Percentiles rank a stretch among this genome's conserved stretches.
phyloP scores from a whole-genome alignment of 768 basidiomycete genomes.

The Pholiota molesta region DNA sequence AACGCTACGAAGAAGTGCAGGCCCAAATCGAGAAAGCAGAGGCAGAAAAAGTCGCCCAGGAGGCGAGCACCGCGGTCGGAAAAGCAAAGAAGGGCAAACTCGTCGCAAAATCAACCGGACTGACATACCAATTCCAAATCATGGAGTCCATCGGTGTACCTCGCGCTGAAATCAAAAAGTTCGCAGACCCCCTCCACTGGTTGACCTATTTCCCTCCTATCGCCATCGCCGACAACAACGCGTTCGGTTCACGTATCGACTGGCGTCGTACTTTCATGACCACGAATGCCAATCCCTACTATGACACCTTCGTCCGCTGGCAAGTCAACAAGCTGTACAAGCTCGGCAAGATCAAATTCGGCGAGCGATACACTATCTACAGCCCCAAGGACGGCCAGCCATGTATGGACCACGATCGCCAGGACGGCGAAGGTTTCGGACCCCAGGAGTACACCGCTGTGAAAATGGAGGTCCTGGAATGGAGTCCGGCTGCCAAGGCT shows the following conservation, averaged over 20 bases:
- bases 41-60: slow-evolving; percentile 47
- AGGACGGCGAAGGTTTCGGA: slow-evolving; percentile 91
- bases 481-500: slow-evolving; percentile 71
- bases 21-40: slow-evolving; percentile 49
- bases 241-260: slow-evolving; percentile 94
- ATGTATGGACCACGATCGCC: slow-evolving; percentile 99
- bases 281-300: slow-evolving; percentile 95
- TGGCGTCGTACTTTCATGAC: slow-evolving; percentile 96
- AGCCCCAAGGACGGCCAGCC: slow-evolving; percentile 98
- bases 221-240: slow-evolving; percentile 81
- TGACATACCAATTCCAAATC: slow-evolving; percentile 98
- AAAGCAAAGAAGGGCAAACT: slow-evolving; percentile 98
- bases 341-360: slow-evolving; percentile 95
- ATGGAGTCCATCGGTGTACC: slow-evolving; percentile 94
- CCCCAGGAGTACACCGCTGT: slow-evolving; percentile 95
- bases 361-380: slow-evolving; percentile 97
- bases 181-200: slow-evolving; percentile 96
- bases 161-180: slow-evolving; percentile 88
- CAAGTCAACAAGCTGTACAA: slow-evolving; percentile 91
- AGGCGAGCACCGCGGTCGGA: slow-evolving; percentile 42
- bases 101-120: slow-evolving; percentile 88
- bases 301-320: slow-evolving; percentile 97
- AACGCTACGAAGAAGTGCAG: slow-evolving; percentile 57
- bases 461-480: slow-evolving; percentile 92
- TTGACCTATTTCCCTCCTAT: slow-evolving; percentile 95